Evolutionary conservation across 1,139 yeast species (phyloP), one percentile per base, ranked within the genome.

Genomic region (Pichia sp.): DNA sequence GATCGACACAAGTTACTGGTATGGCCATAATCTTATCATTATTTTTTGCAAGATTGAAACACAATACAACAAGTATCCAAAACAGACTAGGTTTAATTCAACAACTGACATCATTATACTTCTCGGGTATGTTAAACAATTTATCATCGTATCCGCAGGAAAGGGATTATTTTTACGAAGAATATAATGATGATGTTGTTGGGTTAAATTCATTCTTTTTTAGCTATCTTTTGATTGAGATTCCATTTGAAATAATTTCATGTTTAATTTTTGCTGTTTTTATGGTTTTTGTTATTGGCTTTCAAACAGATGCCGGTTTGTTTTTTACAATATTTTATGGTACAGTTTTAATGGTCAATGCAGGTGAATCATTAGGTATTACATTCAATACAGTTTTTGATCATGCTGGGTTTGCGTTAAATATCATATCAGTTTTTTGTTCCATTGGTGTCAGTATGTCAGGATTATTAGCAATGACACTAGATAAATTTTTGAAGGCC

Each of bases 281-380:
- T 61, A 70, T 82, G 55, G 87, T 85, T 2, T 76, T 88, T 61
- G 89, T 78, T 0, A 74, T 85, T 55, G 95, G 95, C 0, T 69
- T 88, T 47, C 91, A 90, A n/a, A 70, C 89, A 49, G 80, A 80
- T 1, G 79, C 83, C 0, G 76, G 72, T 0, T 80, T 85, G 77
- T 88, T 77, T 63, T 88, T 88, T 60, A 76, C 83, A 1, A 74
- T 83, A 67, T 76, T 83, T 44, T 79, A 81, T 54, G 71, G 81
- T 29, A 65, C 83, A 0, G 70, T 82, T 48, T 71, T 79, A 16
- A 73, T 83, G 30, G 77, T 84, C 18, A 83, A 84, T 60, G 80
- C 89, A 58, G 96, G 96, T 43, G 96, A 89, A 65, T 84, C 93
- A 1, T 71, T 88, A 45, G 96, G 96, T 0, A 85, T 88, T 9